Conservation (phyloP, 2,329 filamentous ascomycete genomes). For the Scedosporium aurantiacum region DNA sequence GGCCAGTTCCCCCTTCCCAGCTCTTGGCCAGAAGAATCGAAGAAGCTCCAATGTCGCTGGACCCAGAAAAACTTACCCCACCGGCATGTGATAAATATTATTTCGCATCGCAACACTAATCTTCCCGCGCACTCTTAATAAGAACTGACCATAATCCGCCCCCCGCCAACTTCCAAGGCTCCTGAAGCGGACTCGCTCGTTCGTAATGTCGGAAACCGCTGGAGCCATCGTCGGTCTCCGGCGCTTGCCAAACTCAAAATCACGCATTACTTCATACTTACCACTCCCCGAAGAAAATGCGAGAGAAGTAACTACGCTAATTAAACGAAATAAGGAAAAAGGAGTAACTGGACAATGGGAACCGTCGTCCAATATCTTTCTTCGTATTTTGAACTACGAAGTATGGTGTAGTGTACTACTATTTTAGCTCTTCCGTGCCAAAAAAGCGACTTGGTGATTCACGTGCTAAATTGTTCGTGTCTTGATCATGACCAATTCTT, state of each 20-base stretch:
- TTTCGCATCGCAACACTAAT: background rate
- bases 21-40: too few species aligned
- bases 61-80: background rate
- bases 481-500: too few species aligned
- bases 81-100: background rate
- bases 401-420: too few species aligned
- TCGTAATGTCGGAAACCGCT: background rate
- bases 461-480: too few species aligned
- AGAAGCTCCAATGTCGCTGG: too few species aligned
- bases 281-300: background rate
- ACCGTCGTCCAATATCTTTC: too few species aligned
- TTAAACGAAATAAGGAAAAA: too few species aligned
- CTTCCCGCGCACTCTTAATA: background rate
- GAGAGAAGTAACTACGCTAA: background rate
- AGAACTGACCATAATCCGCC: background rate
- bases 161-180: background rate
- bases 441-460: too few species aligned
- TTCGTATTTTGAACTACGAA: too few species aligned
- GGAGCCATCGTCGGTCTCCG: background rate
- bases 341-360: too few species aligned
- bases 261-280: too few species aligned
- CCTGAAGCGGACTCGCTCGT: background rate
- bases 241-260: background rate
- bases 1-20: background rate
- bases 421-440: too few species aligned